phyloP scores from a whole-genome alignment of 371 early-diverging fungal genomes.

The Haplosporangium sp. region DNA sequence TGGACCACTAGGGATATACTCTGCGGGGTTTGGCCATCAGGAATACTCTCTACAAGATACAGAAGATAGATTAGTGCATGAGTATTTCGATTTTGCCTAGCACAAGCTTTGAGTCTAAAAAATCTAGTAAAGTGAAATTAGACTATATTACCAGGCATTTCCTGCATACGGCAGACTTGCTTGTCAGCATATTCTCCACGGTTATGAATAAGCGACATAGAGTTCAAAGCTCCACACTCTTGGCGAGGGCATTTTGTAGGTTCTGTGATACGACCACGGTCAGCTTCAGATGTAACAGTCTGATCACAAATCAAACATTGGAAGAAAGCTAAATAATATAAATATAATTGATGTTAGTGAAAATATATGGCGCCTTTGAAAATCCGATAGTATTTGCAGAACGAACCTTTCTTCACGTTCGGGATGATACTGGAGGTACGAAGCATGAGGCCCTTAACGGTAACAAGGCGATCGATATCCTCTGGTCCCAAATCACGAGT shows the following conservation, averaged over 20 bases:
- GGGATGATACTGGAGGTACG: conserved; percentile 96
- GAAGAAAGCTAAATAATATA: conserved; percentile 81
- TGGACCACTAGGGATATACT: conserved; percentile 93
- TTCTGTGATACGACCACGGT: conserved; percentile 94
- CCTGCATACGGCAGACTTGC: conserved; percentile 97
- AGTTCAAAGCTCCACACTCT: conserved; percentile 83
- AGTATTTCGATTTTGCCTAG: too few species aligned
- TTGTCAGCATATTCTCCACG: conserved; percentile 96
- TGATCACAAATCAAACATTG: conserved; percentile 91
- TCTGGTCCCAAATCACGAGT: conserved; percentile 97
- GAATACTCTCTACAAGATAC: conserved; percentile 82
- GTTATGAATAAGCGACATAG: conserved; percentile 93
- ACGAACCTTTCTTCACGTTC: conserved; percentile 86
- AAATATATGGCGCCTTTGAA: neutral
- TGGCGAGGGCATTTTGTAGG: conserved; percentile 91
- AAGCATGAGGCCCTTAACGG: conserved; percentile 96
- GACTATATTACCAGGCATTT: conserved; percentile 86
- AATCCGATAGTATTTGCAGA: too few species aligned
- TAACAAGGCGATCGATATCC: conserved; percentile 98
- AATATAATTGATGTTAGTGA: neutral
- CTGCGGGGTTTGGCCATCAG: conserved; percentile 99
- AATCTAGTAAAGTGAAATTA: too few species aligned
- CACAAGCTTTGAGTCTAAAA: too few species aligned
- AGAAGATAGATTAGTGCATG: neutral
- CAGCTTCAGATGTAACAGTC: conserved; percentile 84